Base-by-base conservation (phyloP, 208 protist genomes). In the Wallacemonas collosoma region DNA sequence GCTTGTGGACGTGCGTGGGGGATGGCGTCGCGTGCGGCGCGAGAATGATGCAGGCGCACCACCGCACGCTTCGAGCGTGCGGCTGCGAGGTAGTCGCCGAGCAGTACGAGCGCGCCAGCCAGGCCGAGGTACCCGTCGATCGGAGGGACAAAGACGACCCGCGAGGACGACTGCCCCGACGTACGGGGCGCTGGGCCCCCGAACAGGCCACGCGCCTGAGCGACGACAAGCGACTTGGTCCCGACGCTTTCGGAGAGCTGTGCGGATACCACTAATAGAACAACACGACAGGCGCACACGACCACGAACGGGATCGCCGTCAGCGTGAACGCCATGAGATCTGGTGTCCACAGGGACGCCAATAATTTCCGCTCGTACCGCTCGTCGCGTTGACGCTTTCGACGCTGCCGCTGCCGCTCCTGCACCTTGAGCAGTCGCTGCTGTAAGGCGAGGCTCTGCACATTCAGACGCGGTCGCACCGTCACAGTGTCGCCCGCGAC, bases 401-500 rank as follows among this genome's bases (percentile, higher is more conserved):
- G 60, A 11, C 40, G 60, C 43, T 48, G 5, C 40, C 39, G 5
- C 60, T 65, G 60, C 43, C 50, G 44, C 26, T 65, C 40, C 40
- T 51, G 38, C n/a, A 41, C 60, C 43, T 65, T 44, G 43, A 65
- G 60, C 60, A 65, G 40, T n/a, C 40, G 40, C 60, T 65, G 60
- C 43, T 65, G 60, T 41, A 65, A 41, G 7, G 36, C 60, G 4
- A 65, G 60, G 43, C 39, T 65, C 5, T 48, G 60, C 5, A 65
- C 60, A 48, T 65, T 65, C 40, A 65, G 60, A 0, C 60, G 60
- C 17, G 60, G 60, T 3, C 60, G 36, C 3, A 65, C 41, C 40
- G 60, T 65, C 14, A 65, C 38, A 12, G 17, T 50, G 5, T 65
- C 60, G 41, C 41, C 60, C 40, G 7, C 57, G 6, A 6, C 15